Base-by-base conservation (phyloP, 2,329 filamentous ascomycete species). In the Ceratocystis harringtonii region DNA sequence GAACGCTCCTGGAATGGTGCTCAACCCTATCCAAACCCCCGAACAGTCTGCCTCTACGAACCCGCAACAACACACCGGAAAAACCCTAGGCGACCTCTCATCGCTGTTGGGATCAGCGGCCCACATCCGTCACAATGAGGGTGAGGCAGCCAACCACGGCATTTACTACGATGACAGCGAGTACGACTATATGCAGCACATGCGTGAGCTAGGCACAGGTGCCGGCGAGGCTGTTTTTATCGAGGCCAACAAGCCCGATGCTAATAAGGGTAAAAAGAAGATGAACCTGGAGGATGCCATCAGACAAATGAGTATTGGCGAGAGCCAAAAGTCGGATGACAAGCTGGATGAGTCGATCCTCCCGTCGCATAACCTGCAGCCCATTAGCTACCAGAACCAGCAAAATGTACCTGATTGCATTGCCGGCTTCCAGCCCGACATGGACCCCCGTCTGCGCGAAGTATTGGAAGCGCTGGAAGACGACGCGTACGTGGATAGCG, bases 151-250 rank as follows among this genome's bases (percentile, higher is more conserved):
- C 70, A 89, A 89, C 74, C 85, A 96, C 76, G 94, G 94, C 69
- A 84, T 99, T 69, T 99, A 89, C 79, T 99, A 82, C 75, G 95
- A 99, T 76, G 94, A 99, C 76, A 88, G 89, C 69, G 84, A 90
- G 72, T 99, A 99, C 76, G 94, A 99, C 76, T 99, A 99, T 78
- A 99, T 99, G 94, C 94, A 99, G 76, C 94, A 99, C 76, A 79
- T 99, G 81, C 88, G 91, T 65, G 94, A 97, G 71, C 78, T 99
- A n/a, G 86, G 86, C 66, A 75, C 79, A 55, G 84, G 84, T 28
- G 68, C 68, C 2, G 89, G 89, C 36, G 87, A 91, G 65, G 84
- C 87, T 36, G 85, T 92, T 61, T 97, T 95, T 72, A 82, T 99
- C 48, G 91, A 96, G 70, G 81, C 83, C n/a, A 81, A 83, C 63